Evolutionary conservation across 805 yeast species (phyloP).

Genomic region (Metschnikowia lochheadii): DNA sequence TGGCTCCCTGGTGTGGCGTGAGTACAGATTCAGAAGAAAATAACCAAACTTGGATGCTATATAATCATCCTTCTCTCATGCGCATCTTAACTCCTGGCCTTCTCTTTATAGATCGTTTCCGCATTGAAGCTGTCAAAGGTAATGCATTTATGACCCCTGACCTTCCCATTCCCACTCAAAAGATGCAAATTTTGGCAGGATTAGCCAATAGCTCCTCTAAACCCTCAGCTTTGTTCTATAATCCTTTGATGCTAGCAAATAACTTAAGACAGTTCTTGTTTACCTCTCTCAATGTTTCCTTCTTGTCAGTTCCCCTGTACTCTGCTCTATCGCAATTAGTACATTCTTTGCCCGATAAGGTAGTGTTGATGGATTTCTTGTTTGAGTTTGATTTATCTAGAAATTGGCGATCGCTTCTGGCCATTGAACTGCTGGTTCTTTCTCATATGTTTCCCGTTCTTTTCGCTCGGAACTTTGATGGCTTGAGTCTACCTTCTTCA

Average conservation of each 20-base stretch:
- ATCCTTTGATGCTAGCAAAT: constrained; percentile 5
- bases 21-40: constrained; percentile 17
- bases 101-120: constrained; percentile 9
- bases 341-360: background rate
- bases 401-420: background rate
- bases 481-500: constrained; percentile 1
- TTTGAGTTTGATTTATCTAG: background rate
- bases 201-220: background rate
- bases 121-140: background rate
- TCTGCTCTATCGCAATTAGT: background rate
- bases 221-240: constrained; percentile 10
- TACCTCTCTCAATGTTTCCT: constrained; percentile 8
- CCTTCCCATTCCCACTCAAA: constrained; percentile 4
- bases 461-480: background rate
- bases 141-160: constrained; percentile 5
- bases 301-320: constrained; percentile 8
- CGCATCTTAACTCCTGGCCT: constrained; percentile 7
- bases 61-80: constrained; percentile 5
- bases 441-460: background rate
- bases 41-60: constrained; percentile 8
- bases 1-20: constrained; percentile 28
- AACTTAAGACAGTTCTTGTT: constrained; percentile 6
- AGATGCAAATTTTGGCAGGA: constrained; percentile 1
- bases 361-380: constrained; percentile 7
- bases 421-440: constrained; percentile 2